Conservation (phyloP, 2,329 filamentous ascomycete species). For the Fusarium drepaniforme region DNA sequence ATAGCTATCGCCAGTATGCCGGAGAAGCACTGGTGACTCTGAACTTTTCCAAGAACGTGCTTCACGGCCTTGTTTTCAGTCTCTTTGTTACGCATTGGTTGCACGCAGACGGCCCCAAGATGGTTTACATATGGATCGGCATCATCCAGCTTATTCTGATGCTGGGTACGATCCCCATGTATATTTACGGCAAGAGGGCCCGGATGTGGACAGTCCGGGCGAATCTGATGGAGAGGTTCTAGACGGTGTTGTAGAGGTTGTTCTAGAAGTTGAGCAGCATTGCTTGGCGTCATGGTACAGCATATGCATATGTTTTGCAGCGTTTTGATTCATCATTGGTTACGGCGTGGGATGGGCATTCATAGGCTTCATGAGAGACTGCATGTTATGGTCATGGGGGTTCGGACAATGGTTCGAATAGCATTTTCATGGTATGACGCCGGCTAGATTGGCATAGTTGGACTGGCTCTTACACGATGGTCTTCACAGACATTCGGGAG, state of each 20-base stretch:
- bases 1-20: constrained; percentile 93
- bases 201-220: constrained; percentile 94
- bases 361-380: not conserved
- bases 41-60: constrained; percentile 94
- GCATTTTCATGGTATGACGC: not conserved
- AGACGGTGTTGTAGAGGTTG: constrained; percentile 9
- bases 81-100: constrained; percentile 92
- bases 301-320: not conserved
- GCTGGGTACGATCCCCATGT: constrained; percentile 87
- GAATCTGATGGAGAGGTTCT: constrained; percentile 86
- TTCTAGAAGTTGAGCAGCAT: not conserved
- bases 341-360: constrained; percentile 6
- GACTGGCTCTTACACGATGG: not conserved
- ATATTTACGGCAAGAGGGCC: constrained; percentile 90
- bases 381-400: constrained; percentile 12
- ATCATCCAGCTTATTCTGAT: constrained; percentile 85
- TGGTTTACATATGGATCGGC: constrained; percentile 85
- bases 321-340: constrained; percentile 3
- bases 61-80: constrained; percentile 90
- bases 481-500: not conserved
- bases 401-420: constrained; percentile 2
- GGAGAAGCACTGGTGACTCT: constrained; percentile 94
- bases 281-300: constrained; percentile 21
- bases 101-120: constrained; percentile 77
- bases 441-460: not conserved